phyloP scores from a whole-genome alignment of 768 basidiomycete genomes.

The Kwoniella heveanensis region DNA sequence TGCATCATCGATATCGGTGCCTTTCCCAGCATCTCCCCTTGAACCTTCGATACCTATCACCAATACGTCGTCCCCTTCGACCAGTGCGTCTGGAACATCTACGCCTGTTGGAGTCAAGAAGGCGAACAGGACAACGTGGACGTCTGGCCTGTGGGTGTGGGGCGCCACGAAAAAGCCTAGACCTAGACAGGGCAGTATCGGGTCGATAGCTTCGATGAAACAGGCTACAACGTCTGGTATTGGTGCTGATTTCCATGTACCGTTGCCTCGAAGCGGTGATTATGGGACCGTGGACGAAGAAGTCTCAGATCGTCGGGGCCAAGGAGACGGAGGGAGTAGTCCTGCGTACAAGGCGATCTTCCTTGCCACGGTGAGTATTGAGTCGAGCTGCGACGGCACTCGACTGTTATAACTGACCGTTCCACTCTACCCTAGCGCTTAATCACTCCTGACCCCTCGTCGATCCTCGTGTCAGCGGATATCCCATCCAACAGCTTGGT shows the following conservation, averaged over 20 bases:
- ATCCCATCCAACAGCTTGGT: conserved; percentile 42
- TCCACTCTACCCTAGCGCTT: conserved; percentile 31
- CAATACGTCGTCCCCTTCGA: conserved; percentile 3
- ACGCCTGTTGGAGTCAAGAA: conserved; percentile 11
- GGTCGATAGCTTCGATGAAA: conserved; percentile 9
- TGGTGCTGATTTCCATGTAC: neutral
- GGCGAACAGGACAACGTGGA: conserved; percentile 34
- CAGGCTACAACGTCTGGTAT: neutral
- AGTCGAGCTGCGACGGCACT: no score
- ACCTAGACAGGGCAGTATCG: conserved; percentile 2
- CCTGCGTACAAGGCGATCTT: conserved; percentile 50
- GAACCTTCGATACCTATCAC: conserved; percentile 7
- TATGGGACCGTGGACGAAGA: conserved; percentile 24
- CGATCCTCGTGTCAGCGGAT: conserved; percentile 32
- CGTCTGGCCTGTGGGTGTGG: conserved; percentile 50
- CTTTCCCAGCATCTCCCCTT: conserved; percentile 24
- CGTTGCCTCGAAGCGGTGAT: neutral
- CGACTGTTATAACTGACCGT: conserved; percentile 3
- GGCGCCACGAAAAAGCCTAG: conserved; percentile 17
- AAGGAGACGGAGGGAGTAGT: conserved; percentile 45
- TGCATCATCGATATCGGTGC: conserved; percentile 25
- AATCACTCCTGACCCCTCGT: conserved; percentile 49
- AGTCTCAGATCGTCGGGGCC: conserved; percentile 39
- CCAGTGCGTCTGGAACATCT: neutral
- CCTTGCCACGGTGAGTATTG: conserved; percentile 42